Percentiles rank a stretch among this genome's conserved stretches.
Conservation (phyloP, 1,139 yeast species). For the Barnettozyma hawaiiensis region DNA sequence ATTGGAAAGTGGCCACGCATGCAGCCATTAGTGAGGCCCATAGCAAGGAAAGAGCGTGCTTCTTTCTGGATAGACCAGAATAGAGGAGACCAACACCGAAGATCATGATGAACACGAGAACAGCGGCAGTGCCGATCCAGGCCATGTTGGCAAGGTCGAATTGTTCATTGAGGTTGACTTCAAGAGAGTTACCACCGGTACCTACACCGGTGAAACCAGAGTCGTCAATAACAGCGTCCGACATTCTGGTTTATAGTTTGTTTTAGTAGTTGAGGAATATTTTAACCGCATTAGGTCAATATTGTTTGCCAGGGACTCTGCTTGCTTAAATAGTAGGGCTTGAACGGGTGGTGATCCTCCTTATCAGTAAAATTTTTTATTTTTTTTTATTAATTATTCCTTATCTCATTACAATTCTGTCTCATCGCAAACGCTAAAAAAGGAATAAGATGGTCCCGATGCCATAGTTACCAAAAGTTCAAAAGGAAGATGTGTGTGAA, state of each 20-base stretch:
- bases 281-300: neutral
- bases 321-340: neutral
- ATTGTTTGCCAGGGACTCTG: neutral
- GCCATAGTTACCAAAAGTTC: neutral
- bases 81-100: slow-evolving; percentile 91
- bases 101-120: slow-evolving; percentile 85
- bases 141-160: slow-evolving; percentile 78
- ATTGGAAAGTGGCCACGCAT: slow-evolving; percentile 77
- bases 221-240: slow-evolving; percentile 27
- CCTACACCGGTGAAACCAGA: slow-evolving; percentile 47
- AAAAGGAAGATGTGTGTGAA: neutral
- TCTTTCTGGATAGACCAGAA: slow-evolving; percentile 87
- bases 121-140: slow-evolving; percentile 76
- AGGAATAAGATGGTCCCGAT: neutral
- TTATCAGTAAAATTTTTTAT: neutral
- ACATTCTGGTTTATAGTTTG: slow-evolving; percentile 21
- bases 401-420: neutral
- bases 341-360: neutral
- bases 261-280: neutral
- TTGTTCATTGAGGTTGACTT: slow-evolving; percentile 65
- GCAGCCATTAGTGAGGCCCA: slow-evolving; percentile 95
- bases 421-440: neutral
- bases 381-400: neutral
- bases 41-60: slow-evolving; percentile 81
- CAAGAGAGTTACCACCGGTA: slow-evolving; percentile 77